Percentiles rank a stretch among this genome's conserved stretches.
These are phyloP conservation scores for Cercophora scortea DNA, from an alignment of 495 filamentous ascomycete genomes.

Conservation along the genomic window DNA sequence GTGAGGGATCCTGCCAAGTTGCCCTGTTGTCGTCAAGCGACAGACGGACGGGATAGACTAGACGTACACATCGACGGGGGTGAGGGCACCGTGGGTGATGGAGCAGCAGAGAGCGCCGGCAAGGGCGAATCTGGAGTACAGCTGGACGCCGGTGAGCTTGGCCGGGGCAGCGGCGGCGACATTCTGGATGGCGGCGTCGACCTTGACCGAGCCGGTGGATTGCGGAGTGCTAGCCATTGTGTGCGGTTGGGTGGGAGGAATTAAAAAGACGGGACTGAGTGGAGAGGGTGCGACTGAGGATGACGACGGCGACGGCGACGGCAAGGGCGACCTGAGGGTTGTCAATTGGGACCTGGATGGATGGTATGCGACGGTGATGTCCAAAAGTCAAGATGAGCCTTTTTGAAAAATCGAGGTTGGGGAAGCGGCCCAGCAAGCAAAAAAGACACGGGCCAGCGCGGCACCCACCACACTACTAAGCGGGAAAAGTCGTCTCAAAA, in stretches of 20 bases:
- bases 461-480: no score
- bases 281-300: conserved; percentile 9
- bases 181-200: conserved; percentile 25
- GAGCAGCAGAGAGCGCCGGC: conserved; percentile 92
- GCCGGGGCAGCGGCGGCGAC: conserved; percentile 20
- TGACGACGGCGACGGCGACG: conserved; percentile 1
- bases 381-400: conserved; percentile 12
- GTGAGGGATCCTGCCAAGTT: no score
- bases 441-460: no score
- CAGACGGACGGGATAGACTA: conserved; percentile 26
- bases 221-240: conserved; percentile 19
- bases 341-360: conserved; percentile 17
- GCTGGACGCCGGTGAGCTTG: conserved; percentile 41
- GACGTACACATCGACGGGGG: conserved; percentile 94
- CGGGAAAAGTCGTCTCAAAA: conserved; percentile 10
- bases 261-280: conserved; percentile 18
- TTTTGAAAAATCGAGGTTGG: conserved; percentile 20
- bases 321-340: conserved; percentile 12
- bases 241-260: conserved; percentile 1
- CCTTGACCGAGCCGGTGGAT: conserved; percentile 21
- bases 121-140: conserved; percentile 83
- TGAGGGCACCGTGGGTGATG: conserved; percentile 86
- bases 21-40: background rate
- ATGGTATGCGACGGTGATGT: conserved; percentile 7
- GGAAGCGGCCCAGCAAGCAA: background rate